Conservation (phyloP, 345 rosid genomes). For the Eucalyptus victrix region DNA sequence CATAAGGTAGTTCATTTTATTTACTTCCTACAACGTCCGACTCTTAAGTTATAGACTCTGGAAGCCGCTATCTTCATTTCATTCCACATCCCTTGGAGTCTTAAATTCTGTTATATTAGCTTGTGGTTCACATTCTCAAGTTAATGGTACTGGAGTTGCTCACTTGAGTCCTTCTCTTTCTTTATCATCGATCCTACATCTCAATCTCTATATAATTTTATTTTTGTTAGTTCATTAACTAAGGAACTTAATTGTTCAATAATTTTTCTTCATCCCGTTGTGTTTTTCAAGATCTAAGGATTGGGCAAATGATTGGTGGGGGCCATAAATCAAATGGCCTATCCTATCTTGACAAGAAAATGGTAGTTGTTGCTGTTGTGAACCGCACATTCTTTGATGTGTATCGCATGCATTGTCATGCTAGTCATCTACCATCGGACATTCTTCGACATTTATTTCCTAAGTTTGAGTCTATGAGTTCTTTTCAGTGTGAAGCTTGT, state of each 20-base stretch:
- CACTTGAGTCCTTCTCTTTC: background rate
- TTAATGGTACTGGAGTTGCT: background rate
- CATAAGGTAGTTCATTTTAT: background rate
- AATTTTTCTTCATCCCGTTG: accelerated
- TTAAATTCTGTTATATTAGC: background rate
- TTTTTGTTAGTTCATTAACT: background rate
- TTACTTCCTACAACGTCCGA: accelerated
- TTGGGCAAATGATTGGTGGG: accelerated
- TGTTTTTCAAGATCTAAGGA: background rate
- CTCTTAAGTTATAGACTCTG: background rate
- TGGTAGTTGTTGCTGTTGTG: accelerated
- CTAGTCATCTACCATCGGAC: background rate
- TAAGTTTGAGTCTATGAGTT: accelerated
- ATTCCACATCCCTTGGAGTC: background rate
- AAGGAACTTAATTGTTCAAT: background rate
- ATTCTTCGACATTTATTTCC: background rate
- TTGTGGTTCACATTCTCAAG: background rate
- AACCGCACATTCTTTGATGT: background rate
- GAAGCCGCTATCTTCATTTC: background rate
- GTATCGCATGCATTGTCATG: accelerated
- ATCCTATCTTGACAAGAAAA: background rate
- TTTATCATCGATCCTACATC: background rate
- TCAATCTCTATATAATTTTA: background rate
- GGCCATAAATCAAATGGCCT: background rate
- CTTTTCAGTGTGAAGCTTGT: background rate